Evolutionary conservation across 306 rosid species (phyloP).

Genomic region (Vicia sativa): DNA sequence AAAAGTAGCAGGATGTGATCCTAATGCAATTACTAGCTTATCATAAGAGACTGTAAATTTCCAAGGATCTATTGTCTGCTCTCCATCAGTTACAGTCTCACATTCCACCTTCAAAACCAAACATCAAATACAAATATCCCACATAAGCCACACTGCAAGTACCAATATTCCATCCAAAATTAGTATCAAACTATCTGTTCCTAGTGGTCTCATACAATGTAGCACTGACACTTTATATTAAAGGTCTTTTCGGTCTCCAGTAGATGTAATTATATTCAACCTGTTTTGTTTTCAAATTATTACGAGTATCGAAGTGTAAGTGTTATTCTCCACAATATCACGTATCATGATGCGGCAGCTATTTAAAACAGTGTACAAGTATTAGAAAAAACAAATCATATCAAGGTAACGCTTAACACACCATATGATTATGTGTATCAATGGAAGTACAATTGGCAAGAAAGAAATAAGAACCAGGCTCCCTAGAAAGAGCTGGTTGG

Average conservation of each 20-base stretch:
- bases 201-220: neutral
- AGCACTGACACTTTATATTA: neutral
- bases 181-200: conserved; percentile 4
- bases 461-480: conserved; percentile 89
- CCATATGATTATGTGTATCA: conserved; percentile 64
- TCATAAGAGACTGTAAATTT: conserved; percentile 78
- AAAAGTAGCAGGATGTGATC: conserved; percentile 80
- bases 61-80: conserved; percentile 68
- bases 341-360: too few relatives aligned
- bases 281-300: neutral
- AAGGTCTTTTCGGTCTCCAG: neutral
- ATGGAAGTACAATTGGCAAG: conserved; percentile 74
- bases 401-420: conserved; percentile 25
- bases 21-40: conserved; percentile 84
- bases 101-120: conserved; percentile 78
- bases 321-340: too few relatives aligned
- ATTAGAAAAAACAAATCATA: neutral
- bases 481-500: conserved; percentile 82
- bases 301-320: neutral
- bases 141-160: conserved; percentile 20
- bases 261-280: neutral
- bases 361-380: neutral
- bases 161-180: neutral
- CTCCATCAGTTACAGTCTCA: conserved; percentile 73
- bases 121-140: conserved; percentile 14